Base-by-base conservation (phyloP, 2,329 filamentous ascomycete genomes). In the Harringtonia aguacate region DNA sequence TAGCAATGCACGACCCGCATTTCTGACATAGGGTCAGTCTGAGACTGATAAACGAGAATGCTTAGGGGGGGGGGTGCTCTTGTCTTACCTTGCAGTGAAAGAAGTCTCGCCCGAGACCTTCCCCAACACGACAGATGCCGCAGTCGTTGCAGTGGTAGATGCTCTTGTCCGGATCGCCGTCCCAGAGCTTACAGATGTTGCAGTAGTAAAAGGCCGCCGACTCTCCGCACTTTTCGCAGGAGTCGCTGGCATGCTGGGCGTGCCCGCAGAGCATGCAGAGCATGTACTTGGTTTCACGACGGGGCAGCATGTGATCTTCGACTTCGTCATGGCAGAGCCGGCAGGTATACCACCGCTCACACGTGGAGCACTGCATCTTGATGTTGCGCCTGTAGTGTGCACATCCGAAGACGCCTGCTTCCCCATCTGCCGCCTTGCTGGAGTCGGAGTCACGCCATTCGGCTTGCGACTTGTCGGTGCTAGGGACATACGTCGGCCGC, bases 111-210 rank as follows among this genome's bases (percentile, higher is more conserved):
- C 92, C 90, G 27, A 98, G 68, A 2, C 92, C 92, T 60, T 87
- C 78, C 2, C 92, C 92, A 46, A 89, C 81, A 46, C 92, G 77
- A 59, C 92, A 98, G 48, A 98, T 95, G 5, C 92, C 92, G 61
- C 92, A 98, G 56, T 97, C 92, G 56, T 81, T 77, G 61, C 92
- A 98, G 60, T 98, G 92, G 58, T 98, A 98, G 46, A 97, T 95
- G 51, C 82, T 84, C 61, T 94, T 95, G 52, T 79, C 81, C 44
- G 80, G 77, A 53, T 95, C 86, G 56, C 97, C 88, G 57, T 97
- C 90, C 92, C 92, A 98, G 2, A 98, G 72, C 64, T 95, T 95
- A 71, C 92, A 98, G 44, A 92, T 84, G 43, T 79, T 76, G 65
- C 92, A 98, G 59, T 94, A 98, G 61, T 97, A 97, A 56, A 84